Evolutionary conservation across 768 basidiomycete species (phyloP), one percentile per base, ranked within the genome.

Genomic region (Mrakia blollopis): DNA sequence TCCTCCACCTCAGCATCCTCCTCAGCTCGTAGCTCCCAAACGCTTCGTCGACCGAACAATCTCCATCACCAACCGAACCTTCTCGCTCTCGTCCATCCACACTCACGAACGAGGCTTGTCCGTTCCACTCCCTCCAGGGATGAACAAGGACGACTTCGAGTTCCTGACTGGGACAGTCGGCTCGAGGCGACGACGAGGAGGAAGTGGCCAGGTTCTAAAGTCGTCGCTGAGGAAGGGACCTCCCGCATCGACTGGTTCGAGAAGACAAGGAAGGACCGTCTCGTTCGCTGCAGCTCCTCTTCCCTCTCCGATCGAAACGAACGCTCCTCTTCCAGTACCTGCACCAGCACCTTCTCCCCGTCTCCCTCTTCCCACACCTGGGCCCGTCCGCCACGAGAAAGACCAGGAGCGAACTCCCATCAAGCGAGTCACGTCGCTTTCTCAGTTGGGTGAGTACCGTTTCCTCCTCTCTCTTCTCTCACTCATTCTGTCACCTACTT

Each of bases 1-100:
- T n/a, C 57, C 25, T 57, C 18, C 47, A 14, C 39, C 11, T 11
- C n/a, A n/a, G n/a, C n/a, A n/a, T 18, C 54, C 23, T 54, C 18
- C 47, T 18, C 14, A 50, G 47, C 14, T 18, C 2, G 47, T 5
- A 16, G 16, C 18, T 50, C 47, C 14, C 47, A n/a, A 57, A 28
- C 25, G 25, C 1, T 57, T 57, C 57, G 25, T 28, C 57, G 57
- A 57, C 23, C 57, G 57, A n/a, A n/a, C 28, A 3, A 8, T 57
- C 57, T 57, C 57, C 25, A 57, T 57, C 57, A 57, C 57, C 57
- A 57, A 57, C 57, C 23, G 57, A 57, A 57, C 57, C n/a, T 57
- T 57, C 57, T 57, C 57, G 23, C 8, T 57, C 25, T 57, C 57
- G n/a, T n/a, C 57, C 9, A 28, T 57, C n/a, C 57, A n/a, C 2